Evolutionary conservation across 2,329 filamentous ascomycete species (phyloP).

Genomic region (Sordariomycetes sp.): DNA sequence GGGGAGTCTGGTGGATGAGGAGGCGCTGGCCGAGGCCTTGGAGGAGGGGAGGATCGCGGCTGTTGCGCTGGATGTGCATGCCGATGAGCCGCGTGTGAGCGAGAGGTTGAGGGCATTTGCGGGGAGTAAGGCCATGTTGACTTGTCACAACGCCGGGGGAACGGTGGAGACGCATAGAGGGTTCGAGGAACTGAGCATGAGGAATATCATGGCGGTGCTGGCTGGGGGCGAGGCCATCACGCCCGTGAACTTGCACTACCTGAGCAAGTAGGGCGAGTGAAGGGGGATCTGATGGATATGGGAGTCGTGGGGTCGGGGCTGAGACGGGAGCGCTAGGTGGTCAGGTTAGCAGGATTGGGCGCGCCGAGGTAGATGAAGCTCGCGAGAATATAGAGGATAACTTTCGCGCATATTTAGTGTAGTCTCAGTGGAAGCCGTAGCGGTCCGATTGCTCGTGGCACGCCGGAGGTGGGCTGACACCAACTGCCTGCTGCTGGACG

Average conservation of each 20-base stretch:
- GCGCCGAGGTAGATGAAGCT: neutral
- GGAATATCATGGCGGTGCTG: conserved; percentile 50
- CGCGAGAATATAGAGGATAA: neutral
- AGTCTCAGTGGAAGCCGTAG: too few relatives aligned
- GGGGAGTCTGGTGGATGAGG: conserved; percentile 51
- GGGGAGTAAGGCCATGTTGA: conserved; percentile 37
- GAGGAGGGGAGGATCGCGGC: conserved; percentile 33
- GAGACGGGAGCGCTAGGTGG: neutral
- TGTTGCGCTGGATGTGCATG: conserved; percentile 52
- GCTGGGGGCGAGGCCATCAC: conserved; percentile 36
- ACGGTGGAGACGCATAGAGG: conserved; percentile 53
- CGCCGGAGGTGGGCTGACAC: neutral
- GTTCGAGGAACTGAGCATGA: conserved; percentile 54
- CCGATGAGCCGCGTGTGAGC: conserved; percentile 42
- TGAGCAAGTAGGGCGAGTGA: conserved; percentile 14
- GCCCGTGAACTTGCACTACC: conserved; percentile 47
- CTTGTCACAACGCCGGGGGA: conserved; percentile 56
- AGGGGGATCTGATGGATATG: neutral
- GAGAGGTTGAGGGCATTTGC: conserved; percentile 26
- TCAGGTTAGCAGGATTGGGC: neutral
- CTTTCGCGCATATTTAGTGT: too few relatives aligned
- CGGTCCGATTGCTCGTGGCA: too few relatives aligned
- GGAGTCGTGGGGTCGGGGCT: neutral
- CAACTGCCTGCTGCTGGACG: neutral
- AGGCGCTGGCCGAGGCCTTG: conserved; percentile 45